Base-by-base conservation (phyloP, 2,329 filamentous ascomycete species). In the Pseudocercospora ulei region DNA sequence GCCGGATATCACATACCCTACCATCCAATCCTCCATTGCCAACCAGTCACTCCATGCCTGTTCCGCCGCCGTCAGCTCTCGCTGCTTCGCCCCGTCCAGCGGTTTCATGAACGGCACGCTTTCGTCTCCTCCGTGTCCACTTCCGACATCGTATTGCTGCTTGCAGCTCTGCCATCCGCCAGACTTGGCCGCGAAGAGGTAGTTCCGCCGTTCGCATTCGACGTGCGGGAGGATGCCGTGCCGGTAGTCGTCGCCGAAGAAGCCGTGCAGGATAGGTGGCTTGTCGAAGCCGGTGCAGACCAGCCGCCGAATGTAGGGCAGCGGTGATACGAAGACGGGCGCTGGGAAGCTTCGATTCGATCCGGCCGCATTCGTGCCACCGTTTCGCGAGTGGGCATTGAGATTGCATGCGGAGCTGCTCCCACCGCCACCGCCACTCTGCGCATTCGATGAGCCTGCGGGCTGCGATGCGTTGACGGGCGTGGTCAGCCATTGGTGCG, bases 1-100 rank as follows among this genome's bases (percentile, higher is more conserved):
- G 4, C 23, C 5, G 6, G 5, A 4, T 16, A 20, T 22, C 11
- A 23, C 30, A 11, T 23, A 33, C 30, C 87, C 87, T n/a, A 95
- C 68, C 86, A 94, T 93, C 88, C 88, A 96, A 61, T 95, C 88
- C 62, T 94, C 85, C 84, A 95, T 92, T 7, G 84, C 84, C 19
- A 95, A 66, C 88, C 88, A 96, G 55, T 88, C 80, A 58, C 85
- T 92, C 90, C 90, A 98, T 43, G 72, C 78, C 46, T 74, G 72
- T 64, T 96, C 88, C 0, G 87, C 87, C 8, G 68, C 73, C 46
- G 82, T 74, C 46, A 96, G 83, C 65, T 96, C 90, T 13, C 76
- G 73, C 55, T 88, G 77, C 5, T 76, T 74, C 38, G 78, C 75
- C 53, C 82, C 78, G 24, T 52, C 50, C n/a, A 95, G 65, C 3